Evolutionary conservation across 2,329 filamentous ascomycete genomes (phyloP).

Genomic region (Furcasterigmium furcatum): DNA sequence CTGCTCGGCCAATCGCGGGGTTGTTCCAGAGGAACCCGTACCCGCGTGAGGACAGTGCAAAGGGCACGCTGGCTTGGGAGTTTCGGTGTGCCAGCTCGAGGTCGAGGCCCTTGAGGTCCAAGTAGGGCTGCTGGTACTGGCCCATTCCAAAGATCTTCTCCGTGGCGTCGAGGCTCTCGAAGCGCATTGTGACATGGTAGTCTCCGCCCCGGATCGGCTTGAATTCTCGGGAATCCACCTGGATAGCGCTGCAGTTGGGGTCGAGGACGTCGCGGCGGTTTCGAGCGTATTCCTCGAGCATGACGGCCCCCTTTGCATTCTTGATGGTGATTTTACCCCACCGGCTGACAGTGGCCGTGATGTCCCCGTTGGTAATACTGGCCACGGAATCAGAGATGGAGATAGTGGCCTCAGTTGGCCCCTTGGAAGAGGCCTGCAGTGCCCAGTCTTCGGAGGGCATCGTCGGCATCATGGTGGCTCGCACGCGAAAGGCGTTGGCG

Average conservation of each 20-base stretch:
- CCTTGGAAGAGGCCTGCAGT: conserved; percentile 17
- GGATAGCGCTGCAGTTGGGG: conserved; percentile 52
- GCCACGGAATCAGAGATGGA: conserved; percentile 15
- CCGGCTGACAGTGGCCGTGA: conserved; percentile 20
- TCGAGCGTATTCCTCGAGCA: conserved; percentile 27
- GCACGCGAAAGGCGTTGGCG: conserved; percentile 39
- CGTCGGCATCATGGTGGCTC: conserved; percentile 34
- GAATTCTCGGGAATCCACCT: conserved; percentile 53
- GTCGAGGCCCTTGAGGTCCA: conserved; percentile 57
- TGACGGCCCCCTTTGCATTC: conserved; percentile 18
- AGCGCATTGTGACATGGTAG: conserved; percentile 51
- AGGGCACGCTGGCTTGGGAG: conserved; percentile 60
- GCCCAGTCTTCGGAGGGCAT: conserved; percentile 36
- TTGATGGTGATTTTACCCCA: conserved; percentile 24
- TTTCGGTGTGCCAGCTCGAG: conserved; percentile 61
- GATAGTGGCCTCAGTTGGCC: conserved; percentile 10
- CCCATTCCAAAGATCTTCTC: conserved; percentile 64
- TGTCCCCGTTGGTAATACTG: conserved; percentile 23
- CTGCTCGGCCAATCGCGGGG: conserved; percentile 52
- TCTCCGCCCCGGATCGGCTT: conserved; percentile 42
- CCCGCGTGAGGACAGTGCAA: conserved; percentile 51
- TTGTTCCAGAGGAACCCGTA: conserved; percentile 65
- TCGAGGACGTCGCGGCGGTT: conserved; percentile 31
- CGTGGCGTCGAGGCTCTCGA: conserved; percentile 47
- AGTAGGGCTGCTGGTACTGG: conserved; percentile 58